Evolutionary conservation across 2,329 filamentous ascomycete genomes (phyloP), one percentile per base, ranked within the genome.

Genomic region (Colletotrichum orchidophilum): DNA sequence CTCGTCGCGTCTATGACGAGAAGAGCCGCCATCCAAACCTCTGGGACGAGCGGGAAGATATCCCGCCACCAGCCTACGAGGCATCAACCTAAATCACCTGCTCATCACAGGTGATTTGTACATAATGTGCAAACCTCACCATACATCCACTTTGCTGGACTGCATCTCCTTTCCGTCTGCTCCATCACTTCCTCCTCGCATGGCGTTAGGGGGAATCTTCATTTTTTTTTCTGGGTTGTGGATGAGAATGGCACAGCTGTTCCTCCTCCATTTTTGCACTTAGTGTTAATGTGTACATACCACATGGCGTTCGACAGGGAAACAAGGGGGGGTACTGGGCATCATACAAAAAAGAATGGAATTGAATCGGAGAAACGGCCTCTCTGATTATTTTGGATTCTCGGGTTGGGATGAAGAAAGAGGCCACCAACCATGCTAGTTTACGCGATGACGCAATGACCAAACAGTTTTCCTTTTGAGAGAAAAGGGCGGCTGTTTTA

Each of bases 1-100:
- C 95, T 42, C 87, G 91, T 61, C 92, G 94, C 66, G 94, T 97
- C 74, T 94, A 96, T 75, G 94, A 97, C 75, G 94, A 97, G 82
- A 96, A 97, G 82, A 84, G 86, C 64, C 84, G 86, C 42, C 84
- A 87, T 63, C 82, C 84, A 29, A 81, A 80, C 5, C 83, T 87
- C 62, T 89, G 87, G 87, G 83, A 86, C 52, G 87, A 90, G 70
- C 82, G 84, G 63, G 87, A 91, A 72, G 87, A 89, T 57, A 80
- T 83, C 5, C 89, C 90, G 6, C 90, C 90, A 31, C 90, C 90
- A 15, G 89, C 90, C 68, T 92, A 92, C 77, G 86, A 91, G 80
- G 86, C 86, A 46, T 77, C 77, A 58, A 82, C 80, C 75, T 87
- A 81, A 82, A 74, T 64, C 27, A 26, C 55, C 27, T 46, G 55